Base-by-base conservation (phyloP, 805 yeast species). In the Schwanniomyces sp. region DNA sequence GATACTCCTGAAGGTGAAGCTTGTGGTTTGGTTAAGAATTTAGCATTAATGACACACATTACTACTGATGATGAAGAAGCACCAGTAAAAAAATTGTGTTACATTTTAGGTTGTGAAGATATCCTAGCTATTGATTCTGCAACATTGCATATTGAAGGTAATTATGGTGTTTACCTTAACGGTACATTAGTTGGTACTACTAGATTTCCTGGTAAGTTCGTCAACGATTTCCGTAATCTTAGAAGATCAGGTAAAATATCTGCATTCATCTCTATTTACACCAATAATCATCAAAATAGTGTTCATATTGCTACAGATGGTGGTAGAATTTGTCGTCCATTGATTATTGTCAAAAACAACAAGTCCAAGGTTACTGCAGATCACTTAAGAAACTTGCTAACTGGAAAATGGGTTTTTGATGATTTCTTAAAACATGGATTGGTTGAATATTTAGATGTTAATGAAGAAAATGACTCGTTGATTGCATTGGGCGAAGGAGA, bases 1-100 rank as follows among this genome's bases (percentile, higher is more conserved):
- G 99, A 94, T 79, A 94, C 99, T 0, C 99, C 99, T 1, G 99
- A 94, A 79, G 99, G 99, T 78, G 99, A 94, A 70, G 99, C 99
- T 0, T 94, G 99, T 82, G 99, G 99, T 62, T 79, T 94, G 67
- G 99, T 94, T 32, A 94, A 94, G 71, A 94, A 94, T 64, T 75
- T 94, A 66, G 99, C 99, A 1, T 77, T 94, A 41, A 94, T 94
- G 99, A 94, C 99, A 9, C 99, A 94, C 69, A 94, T 94, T 61
- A 94, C 99, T 4, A 92, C 99, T 1, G 99, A 94, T 69, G 97
- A 90, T 58, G 99, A 94, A 66, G 97, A 92, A 60, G 88, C 78
- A 8, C 98, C 99, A 14, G 82, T 94, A 34, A 80, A 78, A 52
- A 80, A 80, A 46, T 72, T 91, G 29, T 90, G 97, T 60, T 87